Evolutionary conservation across 768 basidiomycete species (phyloP).

Genomic region (Terana coerulea): DNA sequence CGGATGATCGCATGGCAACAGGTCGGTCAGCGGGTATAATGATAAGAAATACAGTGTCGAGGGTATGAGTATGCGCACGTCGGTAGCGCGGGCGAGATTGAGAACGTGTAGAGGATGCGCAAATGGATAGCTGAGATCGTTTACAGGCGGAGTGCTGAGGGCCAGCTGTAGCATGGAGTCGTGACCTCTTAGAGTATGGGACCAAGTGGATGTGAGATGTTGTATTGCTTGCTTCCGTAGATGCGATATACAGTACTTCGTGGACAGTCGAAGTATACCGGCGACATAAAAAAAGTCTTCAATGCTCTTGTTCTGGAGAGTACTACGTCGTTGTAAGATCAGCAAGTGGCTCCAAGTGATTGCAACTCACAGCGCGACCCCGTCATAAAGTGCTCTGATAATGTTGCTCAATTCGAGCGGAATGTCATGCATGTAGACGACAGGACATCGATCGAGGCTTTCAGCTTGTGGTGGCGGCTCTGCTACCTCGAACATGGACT

Average conservation of each 20-base stretch:
- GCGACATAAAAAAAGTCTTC: slow-evolving; percentile 56
- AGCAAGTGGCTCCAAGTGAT: background rate
- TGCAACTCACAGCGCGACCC: slow-evolving; percentile 40
- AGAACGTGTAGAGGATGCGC: slow-evolving; percentile 57
- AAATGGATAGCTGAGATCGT: slow-evolving; percentile 50
- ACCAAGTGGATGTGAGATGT: slow-evolving; percentile 48
- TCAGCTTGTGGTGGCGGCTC: slow-evolving; percentile 30
- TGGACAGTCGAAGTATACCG: slow-evolving; percentile 53
- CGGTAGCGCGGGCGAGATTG: slow-evolving; percentile 49
- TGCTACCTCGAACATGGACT: slow-evolving; percentile 50
- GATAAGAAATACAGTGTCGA: slow-evolving; percentile 57
- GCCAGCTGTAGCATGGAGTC: slow-evolving; percentile 53
- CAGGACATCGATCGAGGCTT: slow-evolving; percentile 42
- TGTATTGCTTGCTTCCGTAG: slow-evolving; percentile 50
- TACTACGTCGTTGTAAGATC: slow-evolving; percentile 12
- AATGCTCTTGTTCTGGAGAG: slow-evolving; percentile 35
- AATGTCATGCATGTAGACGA: slow-evolving; percentile 50
- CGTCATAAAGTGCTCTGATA: slow-evolving; percentile 51
- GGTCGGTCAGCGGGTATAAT: slow-evolving; percentile 46
- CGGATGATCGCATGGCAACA: slow-evolving; percentile 47
- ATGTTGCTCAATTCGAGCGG: slow-evolving; percentile 47
- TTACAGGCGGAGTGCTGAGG: slow-evolving; percentile 35
- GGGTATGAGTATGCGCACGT: slow-evolving; percentile 44
- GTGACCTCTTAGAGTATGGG: slow-evolving; percentile 49
- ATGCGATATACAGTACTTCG: slow-evolving; percentile 54